Percentiles rank a stretch among this genome's conserved stretches.
Evolutionary conservation across 2,329 filamentous ascomycete species (phyloP).

Genomic region (Colletotrichum brevisporum): DNA sequence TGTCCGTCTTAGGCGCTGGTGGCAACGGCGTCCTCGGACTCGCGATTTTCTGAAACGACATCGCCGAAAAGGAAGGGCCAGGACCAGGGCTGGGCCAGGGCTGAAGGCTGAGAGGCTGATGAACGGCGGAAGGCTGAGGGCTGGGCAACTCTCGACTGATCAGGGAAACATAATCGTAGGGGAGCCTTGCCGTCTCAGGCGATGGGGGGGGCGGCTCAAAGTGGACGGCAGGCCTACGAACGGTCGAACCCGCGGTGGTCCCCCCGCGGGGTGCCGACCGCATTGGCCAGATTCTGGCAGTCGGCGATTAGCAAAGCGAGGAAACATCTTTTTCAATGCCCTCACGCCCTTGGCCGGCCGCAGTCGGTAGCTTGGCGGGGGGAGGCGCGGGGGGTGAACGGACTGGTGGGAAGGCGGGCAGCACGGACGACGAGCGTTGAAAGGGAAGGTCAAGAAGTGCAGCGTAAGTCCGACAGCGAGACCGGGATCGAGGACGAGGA

Average conservation of each 20-base stretch:
- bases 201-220: no score
- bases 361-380: constrained; percentile 8
- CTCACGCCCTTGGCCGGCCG: constrained; percentile 7
- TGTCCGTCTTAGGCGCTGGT: background rate
- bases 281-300: background rate
- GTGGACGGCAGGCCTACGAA: background rate
- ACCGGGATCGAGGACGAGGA: no score
- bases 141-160: no score
- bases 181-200: constrained; percentile 7
- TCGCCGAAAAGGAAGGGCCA: background rate
- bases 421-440: no score
- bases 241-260: background rate
- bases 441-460: background rate
- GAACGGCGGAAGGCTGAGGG: no score
- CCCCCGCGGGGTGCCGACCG: constrained; percentile 11
- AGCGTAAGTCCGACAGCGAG: background rate
- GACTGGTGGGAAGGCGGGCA: no score
- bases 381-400: background rate
- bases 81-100: background rate
- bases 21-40: background rate
- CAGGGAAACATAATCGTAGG: background rate
- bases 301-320: constrained; percentile 15
- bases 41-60: constrained; percentile 6
- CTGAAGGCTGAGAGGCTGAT: background rate
- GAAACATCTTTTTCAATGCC: no score